Base-by-base conservation (phyloP, 768 basidiomycete species). In the Goffeauzyma gilvescens region DNA sequence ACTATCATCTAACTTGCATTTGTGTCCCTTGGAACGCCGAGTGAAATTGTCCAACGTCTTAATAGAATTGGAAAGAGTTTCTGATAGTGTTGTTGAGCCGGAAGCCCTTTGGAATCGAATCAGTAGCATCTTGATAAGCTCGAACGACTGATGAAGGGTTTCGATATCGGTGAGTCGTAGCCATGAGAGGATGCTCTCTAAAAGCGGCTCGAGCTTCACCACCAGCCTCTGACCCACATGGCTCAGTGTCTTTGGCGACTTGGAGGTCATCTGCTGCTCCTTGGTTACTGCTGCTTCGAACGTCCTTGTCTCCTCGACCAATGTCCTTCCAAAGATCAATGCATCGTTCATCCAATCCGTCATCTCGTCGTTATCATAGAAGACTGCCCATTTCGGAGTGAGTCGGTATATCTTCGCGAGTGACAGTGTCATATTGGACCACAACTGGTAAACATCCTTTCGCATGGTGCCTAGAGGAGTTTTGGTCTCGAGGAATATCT, bases 321-420 rank as follows among this genome's bases (percentile, higher is more conserved):
- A 72, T 54, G 89, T 81, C 51, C 80, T 67, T 7, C 79, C 87
- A 55, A 93, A 86, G 50, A 96, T 87, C 39, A 96, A 70, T 2
- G 89, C 93, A 58, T 96, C 93, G 42, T 89, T 75, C 93, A 98
- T 96, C 93, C 93, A 98, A 24, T 76, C 72, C 12, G 81, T 72
- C 89, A 98, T 93, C 43, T 77, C 76, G 21, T 76, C 72, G 52
- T 74, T 76, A 41, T 81, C 78, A 60, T 82, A 82, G 59, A 71
- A 79, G 6, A 67, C 60, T 0, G 93, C 73, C 93, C 93, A 98
- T 12, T 68, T 56, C 0, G 78, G 79, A 2, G 87, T 87, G 40
- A 73, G 72, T 56, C 74, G 76, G 67, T 93, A 95, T 49, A 98
- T 85, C 39, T 79, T 69, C 0, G 79, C 72, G 36, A 90, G 72